Conservation (phyloP, 495 filamentous ascomycete species). For the Aspergillus olivimuriae region DNA sequence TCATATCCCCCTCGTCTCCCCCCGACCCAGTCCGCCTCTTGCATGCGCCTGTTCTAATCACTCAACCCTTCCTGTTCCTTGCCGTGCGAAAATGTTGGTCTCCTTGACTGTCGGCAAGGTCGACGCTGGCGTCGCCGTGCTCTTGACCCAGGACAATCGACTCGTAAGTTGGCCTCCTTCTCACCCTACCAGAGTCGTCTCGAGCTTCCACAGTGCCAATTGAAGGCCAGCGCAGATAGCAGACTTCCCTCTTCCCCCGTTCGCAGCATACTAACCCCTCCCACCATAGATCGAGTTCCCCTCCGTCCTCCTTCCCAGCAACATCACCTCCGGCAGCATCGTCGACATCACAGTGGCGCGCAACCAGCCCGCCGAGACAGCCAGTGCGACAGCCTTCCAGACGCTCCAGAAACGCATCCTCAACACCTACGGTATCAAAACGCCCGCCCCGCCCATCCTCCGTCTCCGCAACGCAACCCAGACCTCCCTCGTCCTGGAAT, state of each 20-base stretch:
- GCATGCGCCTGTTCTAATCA: background rate
- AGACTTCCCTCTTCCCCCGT: background rate
- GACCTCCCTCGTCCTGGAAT: conserved; percentile 94
- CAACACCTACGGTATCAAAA: conserved; percentile 71
- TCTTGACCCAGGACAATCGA: conserved; percentile 94
- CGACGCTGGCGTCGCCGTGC: conserved; percentile 94
- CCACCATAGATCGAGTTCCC: conserved; percentile 86
- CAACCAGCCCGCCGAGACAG: conserved; percentile 70
- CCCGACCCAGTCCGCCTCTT: background rate
- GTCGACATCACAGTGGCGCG: conserved; percentile 96
- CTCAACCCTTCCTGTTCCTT: conserved; percentile 5
- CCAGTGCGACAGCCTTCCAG: conserved; percentile 66
- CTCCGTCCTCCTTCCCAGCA: conserved; percentile 89
- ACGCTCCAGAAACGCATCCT: conserved; percentile 83
- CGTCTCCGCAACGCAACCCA: conserved; percentile 94
- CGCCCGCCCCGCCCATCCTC: conserved; percentile 73
- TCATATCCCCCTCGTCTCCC: too few species aligned
- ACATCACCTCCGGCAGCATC: conserved; percentile 91
- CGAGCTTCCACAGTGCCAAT: background rate
- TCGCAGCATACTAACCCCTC: conserved; percentile 5
- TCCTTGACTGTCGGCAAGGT: conserved; percentile 99
- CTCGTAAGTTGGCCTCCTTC: conserved; percentile 55
- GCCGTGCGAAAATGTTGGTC: conserved; percentile 64
- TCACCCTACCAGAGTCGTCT: background rate
- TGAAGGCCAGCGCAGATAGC: background rate